Evolutionary conservation across 1,139 yeast genomes (phyloP), one percentile per base, ranked within the genome.

Genomic region (Taphrina wiesneri): DNA sequence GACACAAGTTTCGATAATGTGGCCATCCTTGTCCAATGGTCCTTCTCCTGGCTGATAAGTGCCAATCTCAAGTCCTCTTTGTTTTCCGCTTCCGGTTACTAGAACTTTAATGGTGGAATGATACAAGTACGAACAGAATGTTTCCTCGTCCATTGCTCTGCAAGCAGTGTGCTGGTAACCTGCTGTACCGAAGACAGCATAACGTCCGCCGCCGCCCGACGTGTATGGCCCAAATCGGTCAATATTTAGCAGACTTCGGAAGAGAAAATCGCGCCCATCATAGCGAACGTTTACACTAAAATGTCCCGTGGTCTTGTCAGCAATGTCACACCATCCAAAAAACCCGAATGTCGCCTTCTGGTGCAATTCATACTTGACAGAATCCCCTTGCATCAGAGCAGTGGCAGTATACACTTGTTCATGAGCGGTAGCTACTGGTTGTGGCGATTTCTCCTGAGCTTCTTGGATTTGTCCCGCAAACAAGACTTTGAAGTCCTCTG

Each of bases 1-100:
- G 28, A 45, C 49, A n/a, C 49, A 45, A 11, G 49, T 45, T n/a
- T 45, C 49, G 28, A 45, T n/a, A 19, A 45, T n/a, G 49, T 45
- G 28, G n/a, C 28, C 49, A 11, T 45, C 49, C 28, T 6, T 3
- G 49, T 23, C 28, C 6, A 28, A 28, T 15, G 28, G 28, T 5
- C 49, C 49, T 21, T 45, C 28, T 7, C 49, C 49, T 2, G 49
- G n/a, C 21, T 45, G 49, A 21, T 7, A 21, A 5, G 49, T 45
- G 4, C 26, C 28, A 45, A 45, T 45, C 49, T 45, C 49, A n/a
- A 45, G 19, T 7, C 49, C 49, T 21, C n/a, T 21, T 4, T 21
- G 9, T 45, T 26, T 26, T 2, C 28, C 25, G 7, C 7, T 2
- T 2, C 17, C 28, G 5, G 28, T 21, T 11, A 21, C 11, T 21